Base-by-base conservation (phyloP, 192 early-diverging fungal genomes). In the Backusella luteola region DNA sequence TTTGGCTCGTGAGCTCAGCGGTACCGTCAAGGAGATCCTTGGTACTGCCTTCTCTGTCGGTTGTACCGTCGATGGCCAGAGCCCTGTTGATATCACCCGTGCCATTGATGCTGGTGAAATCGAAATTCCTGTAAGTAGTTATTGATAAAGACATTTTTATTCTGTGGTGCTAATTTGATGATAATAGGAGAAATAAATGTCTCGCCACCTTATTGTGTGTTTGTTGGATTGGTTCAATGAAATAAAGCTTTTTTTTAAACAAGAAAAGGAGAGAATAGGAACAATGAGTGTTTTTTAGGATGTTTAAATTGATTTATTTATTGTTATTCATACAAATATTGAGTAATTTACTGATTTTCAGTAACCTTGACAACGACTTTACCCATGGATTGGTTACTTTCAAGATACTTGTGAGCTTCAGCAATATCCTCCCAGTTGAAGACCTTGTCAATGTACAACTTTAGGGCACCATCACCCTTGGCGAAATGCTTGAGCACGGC, bases 41-140 rank as follows among this genome's bases (percentile, higher is more conserved):
- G 97, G 96, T 74, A 99, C 97, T 74, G 89, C 89, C 77, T 93
- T 92, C 91, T 97, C 95, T 46, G 90, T 95, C 77, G 97, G 97
- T 76, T 99, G 97, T 93, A 99, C 97, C 76, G 96, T 99, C 75
- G 98, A 99, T 76, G 97, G 98, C 79, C 90, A 98, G 89, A 86
- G 82, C 84, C 96, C 98, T 77, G 88, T 90, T 81, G 96, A 96
- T 82, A 79, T 99, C 79, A 89, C 88, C 83, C 86, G 91, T 84
- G 87, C 93, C 87, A 93, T 99, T 77, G 91, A 91, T 77, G 89
- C 90, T 44, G 97, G 97, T 75, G 94, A 94, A 87, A 85, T 93
- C 63, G 93, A 94, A 81, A 86, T 93, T 66, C 86, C 89, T 46
- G 82, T 77, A 76, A 76, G 75, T 49, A 73, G 42, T 39, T 73